Conservation (phyloP, 495 filamentous ascomycete genomes). For the Articulospora tetracladia region DNA sequence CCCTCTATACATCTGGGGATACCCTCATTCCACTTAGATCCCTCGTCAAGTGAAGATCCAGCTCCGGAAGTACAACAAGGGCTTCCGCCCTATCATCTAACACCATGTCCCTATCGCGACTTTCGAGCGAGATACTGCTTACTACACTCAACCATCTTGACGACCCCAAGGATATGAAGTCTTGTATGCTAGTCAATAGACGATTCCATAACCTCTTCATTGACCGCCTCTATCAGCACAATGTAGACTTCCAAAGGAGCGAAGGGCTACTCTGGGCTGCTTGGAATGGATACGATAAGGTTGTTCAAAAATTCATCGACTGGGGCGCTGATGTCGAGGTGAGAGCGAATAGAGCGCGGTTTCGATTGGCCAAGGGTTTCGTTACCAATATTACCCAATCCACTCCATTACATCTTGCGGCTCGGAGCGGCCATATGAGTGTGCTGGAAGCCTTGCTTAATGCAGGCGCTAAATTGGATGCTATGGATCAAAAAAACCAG, state of each 20-base stretch:
- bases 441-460: background rate
- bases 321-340: background rate
- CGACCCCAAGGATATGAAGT: background rate
- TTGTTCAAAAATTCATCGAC: background rate
- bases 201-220: background rate
- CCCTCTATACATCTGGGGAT: no score
- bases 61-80: no score
- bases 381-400: background rate
- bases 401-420: background rate
- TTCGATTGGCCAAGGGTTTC: no score
- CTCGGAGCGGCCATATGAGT: background rate
- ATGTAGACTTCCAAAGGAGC: background rate
- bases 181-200: background rate
- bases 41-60: no score
- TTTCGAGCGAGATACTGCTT: background rate
- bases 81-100: background rate
- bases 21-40: no score
- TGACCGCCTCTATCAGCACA: background rate
- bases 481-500: background rate
- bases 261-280: background rate
- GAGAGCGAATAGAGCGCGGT: background rate
- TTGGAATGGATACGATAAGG: background rate
- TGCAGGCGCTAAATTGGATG: background rate
- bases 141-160: background rate
- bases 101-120: background rate